Evolutionary conservation across 1,284 basidiomycete species (phyloP).

Genomic region (Tilletia setariae): DNA sequence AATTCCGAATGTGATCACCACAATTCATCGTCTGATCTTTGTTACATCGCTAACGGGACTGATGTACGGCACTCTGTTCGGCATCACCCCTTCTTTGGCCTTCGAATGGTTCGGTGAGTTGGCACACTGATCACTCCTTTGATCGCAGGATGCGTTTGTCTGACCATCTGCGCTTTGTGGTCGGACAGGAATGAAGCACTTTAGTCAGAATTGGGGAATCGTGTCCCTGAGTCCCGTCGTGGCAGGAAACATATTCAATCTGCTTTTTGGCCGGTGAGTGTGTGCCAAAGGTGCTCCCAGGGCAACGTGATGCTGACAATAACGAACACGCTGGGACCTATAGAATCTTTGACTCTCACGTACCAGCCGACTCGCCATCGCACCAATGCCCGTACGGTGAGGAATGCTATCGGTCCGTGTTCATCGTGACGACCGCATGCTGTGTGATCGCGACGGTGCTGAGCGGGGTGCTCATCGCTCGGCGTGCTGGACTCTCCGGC

Average conservation of each 20-base stretch:
- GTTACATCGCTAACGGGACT: slow-evolving; percentile 71
- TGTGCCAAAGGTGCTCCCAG: no score
- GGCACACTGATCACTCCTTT: neutral
- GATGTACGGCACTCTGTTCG: slow-evolving; percentile 75
- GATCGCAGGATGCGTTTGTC: neutral
- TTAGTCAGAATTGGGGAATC: slow-evolving; percentile 82
- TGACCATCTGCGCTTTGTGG: neutral
- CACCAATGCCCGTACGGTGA: slow-evolving; percentile 47
- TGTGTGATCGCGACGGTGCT: slow-evolving; percentile 35
- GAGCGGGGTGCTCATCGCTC: slow-evolving; percentile 33
- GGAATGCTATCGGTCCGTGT: slow-evolving; percentile 50
- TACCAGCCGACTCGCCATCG: neutral
- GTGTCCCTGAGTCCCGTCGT: slow-evolving; percentile 72
- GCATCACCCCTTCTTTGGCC: slow-evolving; percentile 70
- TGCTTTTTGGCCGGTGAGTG: slow-evolving; percentile 67
- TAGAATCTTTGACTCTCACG: slow-evolving; percentile 14
- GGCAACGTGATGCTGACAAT: no score
- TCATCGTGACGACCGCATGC: slow-evolving; percentile 37
- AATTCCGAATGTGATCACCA: slow-evolving; percentile 57
- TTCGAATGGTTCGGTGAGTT: slow-evolving; percentile 76
- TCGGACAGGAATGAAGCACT: slow-evolving; percentile 62
- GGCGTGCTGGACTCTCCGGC: slow-evolving; percentile 20
- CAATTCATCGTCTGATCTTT: slow-evolving; percentile 68
- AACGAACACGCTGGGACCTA: neutral
- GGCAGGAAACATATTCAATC: slow-evolving; percentile 77